Evolutionary conservation across 495 filamentous ascomycete genomes (phyloP).

Genomic region (Penicillium cosmopolitanum): DNA sequence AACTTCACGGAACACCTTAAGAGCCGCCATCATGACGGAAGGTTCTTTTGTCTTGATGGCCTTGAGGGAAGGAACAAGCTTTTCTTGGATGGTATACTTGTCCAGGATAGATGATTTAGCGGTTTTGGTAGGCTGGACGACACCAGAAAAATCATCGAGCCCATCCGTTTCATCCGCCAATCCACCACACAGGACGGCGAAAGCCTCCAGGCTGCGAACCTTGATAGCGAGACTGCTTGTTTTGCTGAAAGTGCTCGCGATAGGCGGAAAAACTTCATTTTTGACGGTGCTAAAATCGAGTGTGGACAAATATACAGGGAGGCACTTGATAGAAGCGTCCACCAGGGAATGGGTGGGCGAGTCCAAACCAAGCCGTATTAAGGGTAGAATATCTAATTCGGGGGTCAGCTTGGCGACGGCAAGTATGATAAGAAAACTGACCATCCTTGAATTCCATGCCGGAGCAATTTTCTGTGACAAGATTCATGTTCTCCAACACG

Average conservation of each 20-base stretch:
- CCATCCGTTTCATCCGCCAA: slow-evolving; percentile 41
- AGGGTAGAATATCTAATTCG: slow-evolving; percentile 75
- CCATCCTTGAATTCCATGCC: slow-evolving; percentile 94
- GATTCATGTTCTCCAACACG: slow-evolving; percentile 76
- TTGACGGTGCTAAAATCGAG: slow-evolving; percentile 96
- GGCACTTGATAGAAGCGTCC: slow-evolving; percentile 75
- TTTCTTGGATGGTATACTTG: slow-evolving; percentile 97
- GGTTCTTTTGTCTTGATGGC: slow-evolving; percentile 97
- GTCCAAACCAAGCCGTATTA: slow-evolving; percentile 79
- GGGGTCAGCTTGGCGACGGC: slow-evolving; percentile 10
- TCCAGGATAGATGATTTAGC: slow-evolving; percentile 78
- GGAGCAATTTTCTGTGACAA: slow-evolving; percentile 76
- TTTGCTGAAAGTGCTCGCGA: slow-evolving; percentile 85
- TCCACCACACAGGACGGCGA: slow-evolving; percentile 86
- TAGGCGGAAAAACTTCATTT: slow-evolving; percentile 89
- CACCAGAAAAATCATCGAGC: slow-evolving; percentile 70
- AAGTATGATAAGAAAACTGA: slow-evolving; percentile 39
- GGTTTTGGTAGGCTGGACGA: slow-evolving; percentile 52
- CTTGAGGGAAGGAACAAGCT: slow-evolving; percentile 86
- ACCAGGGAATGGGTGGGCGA: slow-evolving; percentile 86
- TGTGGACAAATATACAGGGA: slow-evolving; percentile 74
- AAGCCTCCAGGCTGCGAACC: slow-evolving; percentile 85
- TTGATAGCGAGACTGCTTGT: slow-evolving; percentile 95
- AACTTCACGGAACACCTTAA: slow-evolving; percentile 81
- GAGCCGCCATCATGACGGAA: slow-evolving; percentile 93